Percentiles rank a stretch among this genome's conserved stretches.
Conservation (phyloP, 1,139 yeast species). For the Yamadazyma dendronema region DNA sequence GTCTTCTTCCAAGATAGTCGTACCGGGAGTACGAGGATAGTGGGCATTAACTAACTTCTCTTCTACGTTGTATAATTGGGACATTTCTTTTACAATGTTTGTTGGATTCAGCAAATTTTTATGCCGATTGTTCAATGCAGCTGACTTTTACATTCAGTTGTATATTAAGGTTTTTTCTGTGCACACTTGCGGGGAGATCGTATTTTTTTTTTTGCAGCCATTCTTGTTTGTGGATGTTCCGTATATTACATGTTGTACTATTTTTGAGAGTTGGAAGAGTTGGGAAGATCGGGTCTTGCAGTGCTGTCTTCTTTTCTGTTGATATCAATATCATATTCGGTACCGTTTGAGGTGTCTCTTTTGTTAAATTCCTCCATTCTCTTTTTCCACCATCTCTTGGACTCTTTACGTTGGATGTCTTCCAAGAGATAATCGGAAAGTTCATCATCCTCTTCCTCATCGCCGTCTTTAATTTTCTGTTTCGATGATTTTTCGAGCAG, state of each 20-base stretch:
- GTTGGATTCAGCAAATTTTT: too few relatives aligned
- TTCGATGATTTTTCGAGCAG: conserved; percentile 14
- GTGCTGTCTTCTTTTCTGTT: conserved; percentile 3
- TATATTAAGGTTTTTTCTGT: too few relatives aligned
- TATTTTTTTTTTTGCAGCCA: too few relatives aligned
- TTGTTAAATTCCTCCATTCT: conserved; percentile 37
- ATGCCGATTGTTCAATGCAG: too few relatives aligned
- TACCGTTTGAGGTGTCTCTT: conserved; percentile 11
- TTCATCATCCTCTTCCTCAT: conserved; percentile 33
- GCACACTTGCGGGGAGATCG: too few relatives aligned
- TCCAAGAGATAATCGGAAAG: conserved; percentile 36
- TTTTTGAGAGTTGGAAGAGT: too few relatives aligned
- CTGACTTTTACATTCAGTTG: too few relatives aligned
- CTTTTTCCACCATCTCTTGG: conserved; percentile 46
- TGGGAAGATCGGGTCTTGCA: too few relatives aligned
- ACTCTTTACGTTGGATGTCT: conserved; percentile 38
- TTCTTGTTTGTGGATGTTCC: too few relatives aligned
- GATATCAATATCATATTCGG: conserved; percentile 17
- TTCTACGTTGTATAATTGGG: conserved; percentile 18
- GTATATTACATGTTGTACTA: too few relatives aligned
- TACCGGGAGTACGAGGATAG: conserved; percentile 32
- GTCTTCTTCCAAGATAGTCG: conserved; percentile 29
- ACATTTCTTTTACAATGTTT: too few relatives aligned
- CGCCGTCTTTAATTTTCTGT: conserved; percentile 18
- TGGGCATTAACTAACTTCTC: conserved; percentile 29